Conservation (phyloP, 345 rosid genomes). For the Salix exigua region DNA sequence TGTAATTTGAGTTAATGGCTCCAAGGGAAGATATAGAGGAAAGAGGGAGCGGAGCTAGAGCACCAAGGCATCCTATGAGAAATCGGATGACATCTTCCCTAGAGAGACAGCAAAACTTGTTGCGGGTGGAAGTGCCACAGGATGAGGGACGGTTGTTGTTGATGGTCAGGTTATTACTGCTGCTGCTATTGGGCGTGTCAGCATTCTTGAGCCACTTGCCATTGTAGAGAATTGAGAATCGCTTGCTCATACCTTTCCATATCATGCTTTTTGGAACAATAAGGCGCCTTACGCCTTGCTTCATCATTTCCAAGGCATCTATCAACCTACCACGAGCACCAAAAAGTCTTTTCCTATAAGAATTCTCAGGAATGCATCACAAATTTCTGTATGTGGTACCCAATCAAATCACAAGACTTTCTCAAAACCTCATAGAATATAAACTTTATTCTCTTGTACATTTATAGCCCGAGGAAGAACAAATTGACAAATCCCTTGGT, state of each 20-base stretch:
- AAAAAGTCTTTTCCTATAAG: background rate
- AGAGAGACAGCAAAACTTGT: slow-evolving; percentile 92
- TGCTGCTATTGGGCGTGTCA: slow-evolving; percentile 50
- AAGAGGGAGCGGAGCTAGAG: slow-evolving; percentile 92
- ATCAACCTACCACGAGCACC: slow-evolving; percentile 52
- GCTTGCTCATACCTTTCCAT: slow-evolving; percentile 96
- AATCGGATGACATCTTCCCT: slow-evolving; percentile 91
- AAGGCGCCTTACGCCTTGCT: slow-evolving; percentile 89
- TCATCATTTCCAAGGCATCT: slow-evolving; percentile 98
- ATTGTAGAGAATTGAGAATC: slow-evolving; percentile 79
- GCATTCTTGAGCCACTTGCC: slow-evolving; percentile 89
- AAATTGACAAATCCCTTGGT: background rate
- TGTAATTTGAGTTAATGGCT: slow-evolving; percentile 58
- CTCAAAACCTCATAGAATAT: background rate
- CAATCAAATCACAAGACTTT: background rate
- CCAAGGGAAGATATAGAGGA: slow-evolving; percentile 71
- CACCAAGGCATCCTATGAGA: slow-evolving; percentile 93
- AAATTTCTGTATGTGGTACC: background rate
- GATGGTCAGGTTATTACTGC: slow-evolving; percentile 44
- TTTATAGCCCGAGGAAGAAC: background rate
- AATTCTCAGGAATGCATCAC: background rate
- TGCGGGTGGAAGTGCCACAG: slow-evolving; percentile 44
- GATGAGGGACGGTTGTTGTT: slow-evolving; percentile 53
- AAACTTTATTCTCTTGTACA: background rate
- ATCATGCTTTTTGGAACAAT: slow-evolving; percentile 67